Conservation (phyloP, 805 yeast genomes). For the Zygotorulaspora florentina region DNA sequence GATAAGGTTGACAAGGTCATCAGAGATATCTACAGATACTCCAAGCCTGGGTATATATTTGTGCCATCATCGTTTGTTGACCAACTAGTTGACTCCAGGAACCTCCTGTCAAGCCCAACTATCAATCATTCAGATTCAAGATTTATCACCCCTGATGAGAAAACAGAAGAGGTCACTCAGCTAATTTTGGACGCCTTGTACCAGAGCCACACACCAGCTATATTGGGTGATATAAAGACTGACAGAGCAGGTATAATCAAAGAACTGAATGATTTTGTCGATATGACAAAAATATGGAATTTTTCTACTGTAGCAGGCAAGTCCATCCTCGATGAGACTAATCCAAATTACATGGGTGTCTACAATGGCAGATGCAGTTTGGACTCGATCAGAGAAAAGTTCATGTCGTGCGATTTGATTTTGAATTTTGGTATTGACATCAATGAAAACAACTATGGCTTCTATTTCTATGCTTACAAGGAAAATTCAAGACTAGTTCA, state of each 20-base stretch:
- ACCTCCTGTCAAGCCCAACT: constrained; percentile 17
- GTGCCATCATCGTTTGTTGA: constrained; percentile 70
- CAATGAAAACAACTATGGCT: constrained; percentile 69
- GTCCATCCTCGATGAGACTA: constrained; percentile 67
- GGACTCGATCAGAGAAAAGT: constrained; percentile 44
- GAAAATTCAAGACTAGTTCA: constrained; percentile 42
- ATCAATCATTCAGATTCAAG: constrained; percentile 16
- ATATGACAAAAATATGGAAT: constrained; percentile 44
- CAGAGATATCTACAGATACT: constrained; percentile 46
- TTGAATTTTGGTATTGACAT: constrained; percentile 64
- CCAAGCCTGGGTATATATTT: constrained; percentile 79
- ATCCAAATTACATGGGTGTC: constrained; percentile 60
- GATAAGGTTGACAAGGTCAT: constrained; percentile 66
- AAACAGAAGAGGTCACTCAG: constrained; percentile 36
- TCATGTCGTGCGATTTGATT: constrained; percentile 59
- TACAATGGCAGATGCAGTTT: constrained; percentile 61
- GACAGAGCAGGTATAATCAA: constrained; percentile 53
- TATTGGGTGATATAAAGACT: constrained; percentile 68
- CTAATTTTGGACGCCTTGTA: constrained; percentile 50
- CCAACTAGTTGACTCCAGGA: constrained; percentile 19
- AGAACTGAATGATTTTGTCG: constrained; percentile 46
- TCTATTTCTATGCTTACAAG: constrained; percentile 47
- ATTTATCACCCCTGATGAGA: constrained; percentile 2
- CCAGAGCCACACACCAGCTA: constrained; percentile 52
- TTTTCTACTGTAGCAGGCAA: constrained; percentile 67